Evolutionary conservation across 805 yeast genomes (phyloP).

Genomic region (Wickerhamiella allomyrinae): DNA sequence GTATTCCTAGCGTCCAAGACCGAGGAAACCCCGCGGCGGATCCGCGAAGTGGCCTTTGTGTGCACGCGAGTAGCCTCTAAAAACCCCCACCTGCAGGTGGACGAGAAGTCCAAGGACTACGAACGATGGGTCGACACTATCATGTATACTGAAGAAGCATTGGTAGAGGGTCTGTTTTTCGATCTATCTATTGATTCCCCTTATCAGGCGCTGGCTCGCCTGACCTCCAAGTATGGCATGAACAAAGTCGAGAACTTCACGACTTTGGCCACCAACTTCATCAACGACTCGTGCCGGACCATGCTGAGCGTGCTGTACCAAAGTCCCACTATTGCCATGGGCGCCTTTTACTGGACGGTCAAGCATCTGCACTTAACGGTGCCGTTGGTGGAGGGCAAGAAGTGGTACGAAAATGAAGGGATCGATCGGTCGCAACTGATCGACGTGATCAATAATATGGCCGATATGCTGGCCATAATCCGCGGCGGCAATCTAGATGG

Average conservation of each 20-base stretch:
- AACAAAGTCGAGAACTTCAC: slow-evolving; percentile 8
- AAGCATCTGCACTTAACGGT: slow-evolving; percentile 4
- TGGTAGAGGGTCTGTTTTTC: slow-evolving; percentile 33
- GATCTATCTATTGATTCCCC: slow-evolving; percentile 34
- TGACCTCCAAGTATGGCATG: slow-evolving; percentile 5
- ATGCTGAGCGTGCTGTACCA: slow-evolving; percentile 22
- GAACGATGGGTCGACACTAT: slow-evolving; percentile 39
- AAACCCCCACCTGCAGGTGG: slow-evolving; percentile 27
- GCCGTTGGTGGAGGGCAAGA: slow-evolving; percentile 8
- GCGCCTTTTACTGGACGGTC: slow-evolving; percentile 26
- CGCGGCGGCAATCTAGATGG: slow-evolving; percentile 14
- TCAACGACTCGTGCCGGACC: slow-evolving; percentile 29
- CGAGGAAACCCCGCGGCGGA: slow-evolving; percentile 36
- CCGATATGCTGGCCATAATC: slow-evolving; percentile 13
- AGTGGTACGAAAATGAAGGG: slow-evolving; percentile 11
- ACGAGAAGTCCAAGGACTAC: slow-evolving; percentile 31
- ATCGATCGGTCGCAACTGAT: slow-evolving; percentile 9
- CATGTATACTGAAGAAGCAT: slow-evolving; percentile 32
- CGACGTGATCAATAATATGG: slow-evolving; percentile 15
- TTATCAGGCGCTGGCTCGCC: slow-evolving; percentile 11
- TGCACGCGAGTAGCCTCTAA: slow-evolving; percentile 36
- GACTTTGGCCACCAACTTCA: slow-evolving; percentile 15
- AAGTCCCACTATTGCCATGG: slow-evolving; percentile 25
- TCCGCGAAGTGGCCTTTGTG: slow-evolving; percentile 35
- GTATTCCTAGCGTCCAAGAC: slow-evolving; percentile 40